phyloP scores from a whole-genome alignment of 441 rosid species.

The Adansonia gregorii region DNA sequence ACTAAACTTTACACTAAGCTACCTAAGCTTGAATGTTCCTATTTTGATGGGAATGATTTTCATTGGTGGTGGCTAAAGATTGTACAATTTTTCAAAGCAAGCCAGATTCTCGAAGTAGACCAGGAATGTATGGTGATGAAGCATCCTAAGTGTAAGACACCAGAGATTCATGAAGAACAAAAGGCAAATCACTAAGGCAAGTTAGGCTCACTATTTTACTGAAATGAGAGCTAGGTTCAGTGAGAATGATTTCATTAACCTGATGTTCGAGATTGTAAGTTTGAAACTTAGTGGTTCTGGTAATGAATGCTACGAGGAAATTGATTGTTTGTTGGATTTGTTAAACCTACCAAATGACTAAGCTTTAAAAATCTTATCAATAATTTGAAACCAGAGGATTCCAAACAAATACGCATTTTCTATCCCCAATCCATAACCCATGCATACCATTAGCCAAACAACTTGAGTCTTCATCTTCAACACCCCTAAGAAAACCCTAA shows the following conservation, averaged over 20 bases:
- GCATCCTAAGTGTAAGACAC: not conserved
- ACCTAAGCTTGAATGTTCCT: too few relatives aligned
- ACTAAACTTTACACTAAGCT: too few relatives aligned
- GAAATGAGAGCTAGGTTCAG: not conserved
- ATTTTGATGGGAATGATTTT: too few relatives aligned
- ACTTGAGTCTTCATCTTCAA: not conserved
- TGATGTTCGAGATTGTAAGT: not conserved
- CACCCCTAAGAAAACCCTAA: not conserved
- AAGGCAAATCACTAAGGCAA: not conserved
- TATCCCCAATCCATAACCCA: not conserved
- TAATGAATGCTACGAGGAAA: not conserved
- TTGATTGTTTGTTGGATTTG: not conserved
- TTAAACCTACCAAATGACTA: not conserved
- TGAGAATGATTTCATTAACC: not conserved
- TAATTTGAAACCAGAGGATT: not conserved
- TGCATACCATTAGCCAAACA: not conserved
- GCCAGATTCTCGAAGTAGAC: too few relatives aligned
- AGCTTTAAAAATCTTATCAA: not conserved
- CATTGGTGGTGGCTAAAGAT: too few relatives aligned
- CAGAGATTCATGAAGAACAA: not conserved
- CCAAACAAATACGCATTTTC: not conserved
- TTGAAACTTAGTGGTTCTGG: not conserved
- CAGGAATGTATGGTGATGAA: too few relatives aligned
- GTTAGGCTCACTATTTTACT: not conserved
- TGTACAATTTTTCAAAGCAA: too few relatives aligned